These are phyloP conservation scores for Penicillium herquei DNA, from an alignment of 495 filamentous ascomycete species.

Conservation along the genomic window DNA sequence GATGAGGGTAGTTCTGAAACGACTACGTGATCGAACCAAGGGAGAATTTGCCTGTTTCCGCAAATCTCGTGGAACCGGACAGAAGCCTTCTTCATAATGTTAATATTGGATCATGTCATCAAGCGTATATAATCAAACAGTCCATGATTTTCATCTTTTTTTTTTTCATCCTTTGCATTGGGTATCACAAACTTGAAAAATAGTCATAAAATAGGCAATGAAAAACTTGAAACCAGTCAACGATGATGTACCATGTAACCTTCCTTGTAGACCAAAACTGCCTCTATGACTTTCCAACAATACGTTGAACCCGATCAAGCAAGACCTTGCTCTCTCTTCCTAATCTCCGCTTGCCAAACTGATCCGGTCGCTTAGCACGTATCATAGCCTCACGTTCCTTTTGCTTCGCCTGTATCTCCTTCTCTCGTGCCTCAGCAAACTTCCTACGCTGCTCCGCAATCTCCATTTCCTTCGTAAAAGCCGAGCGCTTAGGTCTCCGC, in stretches of 20 bases:
- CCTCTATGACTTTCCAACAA: slow-evolving; percentile 50
- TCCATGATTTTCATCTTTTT: slow-evolving; percentile 12
- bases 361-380: slow-evolving; percentile 72
- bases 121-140: no score
- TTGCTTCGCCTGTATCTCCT: slow-evolving; percentile 58
- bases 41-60: slow-evolving; percentile 83
- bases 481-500: slow-evolving; percentile 56
- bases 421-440: slow-evolving; percentile 59
- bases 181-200: slow-evolving; percentile 19
- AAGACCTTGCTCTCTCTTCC: slow-evolving; percentile 83
- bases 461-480: slow-evolving; percentile 75
- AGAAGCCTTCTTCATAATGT: slow-evolving; percentile 16
- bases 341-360: slow-evolving; percentile 77
- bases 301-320: slow-evolving; percentile 73
- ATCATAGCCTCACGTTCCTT: slow-evolving; percentile 66
- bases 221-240: background rate
- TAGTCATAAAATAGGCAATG: no score
- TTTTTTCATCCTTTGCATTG: slow-evolving; percentile 14
- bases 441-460: slow-evolving; percentile 63
- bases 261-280: background rate
- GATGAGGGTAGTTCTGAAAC: slow-evolving; percentile 83
- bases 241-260: background rate
- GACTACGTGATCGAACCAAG: slow-evolving; percentile 75
- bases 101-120: background rate
- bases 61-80: slow-evolving; percentile 42